phyloP scores from a whole-genome alignment of 371 early-diverging fungal species.

The Mucor indicus region DNA sequence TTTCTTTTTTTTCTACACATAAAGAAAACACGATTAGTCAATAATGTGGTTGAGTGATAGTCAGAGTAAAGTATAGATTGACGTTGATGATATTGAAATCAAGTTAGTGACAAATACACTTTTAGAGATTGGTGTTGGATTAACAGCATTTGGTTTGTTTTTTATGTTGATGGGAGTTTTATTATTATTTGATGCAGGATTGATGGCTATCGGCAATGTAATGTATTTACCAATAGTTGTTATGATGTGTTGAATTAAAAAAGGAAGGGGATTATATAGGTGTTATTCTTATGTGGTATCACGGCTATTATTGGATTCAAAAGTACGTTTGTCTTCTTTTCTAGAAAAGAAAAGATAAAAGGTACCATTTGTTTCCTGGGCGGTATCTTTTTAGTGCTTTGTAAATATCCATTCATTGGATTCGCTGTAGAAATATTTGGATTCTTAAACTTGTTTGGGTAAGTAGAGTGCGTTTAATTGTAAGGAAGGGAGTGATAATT shows the following conservation, averaged over 20 bases:
- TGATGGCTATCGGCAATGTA: slow-evolving; percentile 96
- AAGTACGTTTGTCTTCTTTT: slow-evolving; percentile 84
- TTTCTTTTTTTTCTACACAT: not conserved
- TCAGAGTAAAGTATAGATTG: slow-evolving; percentile 59
- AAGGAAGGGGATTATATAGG: slow-evolving; percentile 38
- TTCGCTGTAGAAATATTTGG: slow-evolving; percentile 90
- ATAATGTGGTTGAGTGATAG: slow-evolving; percentile 82
- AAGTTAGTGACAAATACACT: too few relatives aligned
- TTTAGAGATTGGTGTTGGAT: slow-evolving; percentile 91
- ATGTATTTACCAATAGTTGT: too few relatives aligned
- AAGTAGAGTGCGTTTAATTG: too few relatives aligned
- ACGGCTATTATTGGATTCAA: slow-evolving; percentile 83
- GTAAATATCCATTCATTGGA: slow-evolving; percentile 89
- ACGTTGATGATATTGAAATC: too few relatives aligned
- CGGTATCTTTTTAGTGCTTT: slow-evolving; percentile 89
- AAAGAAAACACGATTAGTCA: not conserved
- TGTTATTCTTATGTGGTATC: slow-evolving; percentile 88
- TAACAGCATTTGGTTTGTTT: slow-evolving; percentile 93
- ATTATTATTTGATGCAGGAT: slow-evolving; percentile 91
- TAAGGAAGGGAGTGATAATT: too few relatives aligned
- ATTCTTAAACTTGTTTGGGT: slow-evolving; percentile 96
- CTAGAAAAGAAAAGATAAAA: slow-evolving; percentile 75
- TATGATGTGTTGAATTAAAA: too few relatives aligned
- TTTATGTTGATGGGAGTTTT: slow-evolving; percentile 91
- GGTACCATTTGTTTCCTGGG: slow-evolving; percentile 89